Base-by-base conservation (phyloP, 805 yeast species). In the Isabelozyma pseudorhagii region DNA sequence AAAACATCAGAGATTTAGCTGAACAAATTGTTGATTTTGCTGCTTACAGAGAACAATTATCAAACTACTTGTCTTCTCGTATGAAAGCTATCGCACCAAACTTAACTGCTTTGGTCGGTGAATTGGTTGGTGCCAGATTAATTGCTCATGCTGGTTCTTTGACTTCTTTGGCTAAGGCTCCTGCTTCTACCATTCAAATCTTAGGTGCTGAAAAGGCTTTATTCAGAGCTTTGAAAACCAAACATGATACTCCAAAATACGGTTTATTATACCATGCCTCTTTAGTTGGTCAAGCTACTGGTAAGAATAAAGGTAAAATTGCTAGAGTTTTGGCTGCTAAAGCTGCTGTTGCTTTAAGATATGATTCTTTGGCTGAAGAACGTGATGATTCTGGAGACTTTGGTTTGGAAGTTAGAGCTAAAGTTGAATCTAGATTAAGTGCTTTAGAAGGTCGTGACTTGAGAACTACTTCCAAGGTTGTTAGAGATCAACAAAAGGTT, bases 11-110 rank as follows among this genome's bases (percentile, higher is more conserved):
- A 68, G 85, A 91, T 54, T 81, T 94, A 61, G 99, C 99, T 59
- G 94, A 89, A 54, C 98, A 94, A 76, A 93, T 94, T 67, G 93
- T 93, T 60, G 97, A 89, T 70, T 89, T 94, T 69, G 85, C 98
- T 55, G 89, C 90, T 56, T 94, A 94, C 83, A 86, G 99, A 78
- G 97, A 92, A 77, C 96, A 91, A 74, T 79, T 94, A 61, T 87
- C 96, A 51, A 87, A 88, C 76, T 94, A 94, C 71, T 79, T 94
- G 63, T 81, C 89, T 40, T 81, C 96, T 52, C 88, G 98, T 78
- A 94, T 94, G 99, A 91, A 89, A 75, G 97, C 98, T 46, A 93
- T 94, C 77, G 99, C 99, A 55, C 99, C 99, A 68, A 94, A 94
- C 73, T 80, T 93, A 68, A 91, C 97, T 46, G 86, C 94, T 45